Percentiles rank a stretch among this genome's conserved stretches.
phyloP scores from a whole-genome alignment of 768 basidiomycete species.

The Epithele typhae region DNA sequence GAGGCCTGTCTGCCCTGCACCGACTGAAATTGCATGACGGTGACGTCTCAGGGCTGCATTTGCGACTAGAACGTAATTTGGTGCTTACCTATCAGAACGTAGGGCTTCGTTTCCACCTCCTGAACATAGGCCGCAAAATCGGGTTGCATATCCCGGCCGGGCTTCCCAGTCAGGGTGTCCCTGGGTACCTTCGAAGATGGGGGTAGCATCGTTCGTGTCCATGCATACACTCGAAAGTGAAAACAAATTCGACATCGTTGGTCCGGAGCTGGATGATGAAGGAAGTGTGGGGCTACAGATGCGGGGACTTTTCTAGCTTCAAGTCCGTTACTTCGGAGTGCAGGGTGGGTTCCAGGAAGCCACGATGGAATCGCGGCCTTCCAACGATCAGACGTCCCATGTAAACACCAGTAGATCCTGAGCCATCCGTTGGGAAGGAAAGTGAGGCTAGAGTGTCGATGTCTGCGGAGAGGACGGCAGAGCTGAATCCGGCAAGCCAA shows the following conservation, averaged over 20 bases:
- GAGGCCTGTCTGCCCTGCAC: conserved; percentile 41
- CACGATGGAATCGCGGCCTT: conserved; percentile 15
- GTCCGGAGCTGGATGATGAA: neutral
- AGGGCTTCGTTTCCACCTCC: conserved; percentile 34
- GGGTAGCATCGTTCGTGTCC: conserved; percentile 32
- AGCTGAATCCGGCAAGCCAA: too few species aligned
- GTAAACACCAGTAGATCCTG: conserved; percentile 21
- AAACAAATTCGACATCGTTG: conserved; percentile 20
- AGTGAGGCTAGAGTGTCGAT: conserved; percentile 1
- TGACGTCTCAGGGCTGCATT: neutral
- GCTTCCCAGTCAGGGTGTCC: conserved; percentile 3
- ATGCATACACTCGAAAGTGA: conserved; percentile 33
- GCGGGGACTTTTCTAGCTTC: conserved; percentile 11
- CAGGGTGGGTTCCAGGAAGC: conserved; percentile 1
- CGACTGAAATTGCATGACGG: conserved; percentile 26
- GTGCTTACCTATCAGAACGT: conserved; percentile 36
- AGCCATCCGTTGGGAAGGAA: conserved; percentile 22
- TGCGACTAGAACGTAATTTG: neutral
- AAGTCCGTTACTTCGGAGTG: too few species aligned
- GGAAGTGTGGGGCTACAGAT: conserved; percentile 7
- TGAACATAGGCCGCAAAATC: conserved; percentile 27
- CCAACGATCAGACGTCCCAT: conserved; percentile 22
- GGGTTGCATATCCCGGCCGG: conserved; percentile 23
- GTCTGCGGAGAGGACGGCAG: conserved; percentile 5
- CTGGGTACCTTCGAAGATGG: conserved; percentile 24